Base-by-base conservation (phyloP, 352 stramenopile species). In the Pythium phragmiticola region DNA sequence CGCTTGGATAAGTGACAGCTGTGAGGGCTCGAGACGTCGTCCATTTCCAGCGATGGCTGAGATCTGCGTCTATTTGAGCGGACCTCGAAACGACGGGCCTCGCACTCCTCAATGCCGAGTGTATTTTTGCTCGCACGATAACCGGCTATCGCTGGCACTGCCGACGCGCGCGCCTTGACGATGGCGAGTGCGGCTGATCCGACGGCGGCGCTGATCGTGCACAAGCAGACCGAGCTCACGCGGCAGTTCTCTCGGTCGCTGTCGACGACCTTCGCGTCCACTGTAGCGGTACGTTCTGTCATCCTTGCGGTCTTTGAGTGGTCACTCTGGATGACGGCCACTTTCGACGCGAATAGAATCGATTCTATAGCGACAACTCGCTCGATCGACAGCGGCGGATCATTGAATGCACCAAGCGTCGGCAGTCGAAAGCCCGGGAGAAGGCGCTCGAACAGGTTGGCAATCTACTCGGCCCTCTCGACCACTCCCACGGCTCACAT, bases 361-460 rank as follows among this genome's bases (percentile, higher is more conserved):
- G 83, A 30, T 92, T 92, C 60, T 92, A 82, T 66, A 73, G 71
- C 0, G 83, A 92, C 63, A 89, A 87, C 16, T 92, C 83, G 8
- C 79, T 92, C 11, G 69, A 73, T 21, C 68, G 79, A 7, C 77
- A 88, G 54, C 71, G 71, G 14, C 74, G 77, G 1, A n/a, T 88
- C 14, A 60, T 90, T 7, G 78, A 90, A 51, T 80, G 68, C 34
- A 79, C 80, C 11, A 84, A 82, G 48, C 75, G 82, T 23, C 65
- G 80, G 21, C 82, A 91, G 59, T 68, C 78, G 8, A 67, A 70
- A 17, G 77, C 82, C 6, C 65, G 68, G 11, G 74, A 89, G 34
- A 84, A 78, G 67, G 73, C 77, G 3, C 54, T 75, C 4, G 70
- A 85, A 46, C 80, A 92, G 73, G 81, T 89, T 47, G 14, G 36